Evolutionary conservation across 176 grass and related monocot species (phyloP), one percentile per base, ranked within the genome.

Genomic region (Hsuehochloa calcarea): DNA sequence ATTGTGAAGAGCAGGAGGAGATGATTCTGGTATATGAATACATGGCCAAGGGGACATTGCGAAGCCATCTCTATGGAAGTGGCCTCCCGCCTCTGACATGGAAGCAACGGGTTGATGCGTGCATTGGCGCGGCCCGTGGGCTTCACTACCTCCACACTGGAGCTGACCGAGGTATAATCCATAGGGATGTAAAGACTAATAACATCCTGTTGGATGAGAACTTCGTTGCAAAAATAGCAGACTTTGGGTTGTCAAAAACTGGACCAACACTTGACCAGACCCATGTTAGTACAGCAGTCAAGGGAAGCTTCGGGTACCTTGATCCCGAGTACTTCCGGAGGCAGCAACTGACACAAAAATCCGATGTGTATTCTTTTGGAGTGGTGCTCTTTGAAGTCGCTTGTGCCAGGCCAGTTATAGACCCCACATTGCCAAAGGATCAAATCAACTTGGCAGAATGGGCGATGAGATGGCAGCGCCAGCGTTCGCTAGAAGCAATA

Each of bases 71-170:
- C 20, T 95, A 98, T 8, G 93, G 89, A 80, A 90, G 77, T 85
- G 72, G 7, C 65, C 85, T 91, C 54, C 83, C 93, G 44, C 77
- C 91, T 59, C 90, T 98, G 52, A 90, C 89, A 70, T 98, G 93
- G 89, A 98, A 98, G 78, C 96, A 92, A 72, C 87, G 96, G 63
- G 44, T 98, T 68, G 93, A 93, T 82, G 91, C 70, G 1, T 98
- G 93, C 68, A 92, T 93, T 44, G 96, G 96, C 20, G 96, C 96
- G 0, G 96, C 93, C 31, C 87, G 91, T 12, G 96, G 96, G 8
- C 91, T 98, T 76, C 96, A 98, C 78, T 95, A 98, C 80, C 91
- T 98, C 65, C 96, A 98, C 84, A 98, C 96, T 12, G 96, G 96
- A 72, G 93, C 93, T n/a, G 96, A 98, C 5, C 70, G 93, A 69